Evolutionary conservation across 306 rosid species (phyloP).

Genomic region (Lathyrus aphaca): DNA sequence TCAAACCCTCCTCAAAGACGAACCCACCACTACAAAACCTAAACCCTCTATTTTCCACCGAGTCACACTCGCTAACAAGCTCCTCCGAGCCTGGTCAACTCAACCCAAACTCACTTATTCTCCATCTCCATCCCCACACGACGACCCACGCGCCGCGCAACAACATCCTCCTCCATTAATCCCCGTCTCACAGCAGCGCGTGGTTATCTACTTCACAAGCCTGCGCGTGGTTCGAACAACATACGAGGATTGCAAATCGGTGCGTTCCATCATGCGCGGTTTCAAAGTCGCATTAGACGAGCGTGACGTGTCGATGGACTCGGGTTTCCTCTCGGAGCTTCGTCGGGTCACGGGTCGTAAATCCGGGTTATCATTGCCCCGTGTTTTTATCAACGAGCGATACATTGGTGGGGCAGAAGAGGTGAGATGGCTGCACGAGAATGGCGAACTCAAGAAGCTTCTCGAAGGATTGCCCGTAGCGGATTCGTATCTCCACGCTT

Average conservation of each 20-base stretch:
- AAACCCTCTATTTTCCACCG: conserved; percentile 77
- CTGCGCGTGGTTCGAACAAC: conserved; percentile 83
- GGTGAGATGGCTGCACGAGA: conserved; percentile 70
- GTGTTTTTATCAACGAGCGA: conserved; percentile 81
- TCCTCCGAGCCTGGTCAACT: conserved; percentile 50
- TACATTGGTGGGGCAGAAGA: conserved; percentile 90
- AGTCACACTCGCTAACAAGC: conserved; percentile 69
- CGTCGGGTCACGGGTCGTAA: conserved; percentile 58
- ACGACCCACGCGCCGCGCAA: conserved; percentile 43
- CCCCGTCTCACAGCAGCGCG: conserved; percentile 67
- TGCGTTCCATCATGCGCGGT: conserved; percentile 74
- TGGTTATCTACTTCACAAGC: conserved; percentile 87
- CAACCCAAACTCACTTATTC: conserved; percentile 35
- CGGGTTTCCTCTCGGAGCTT: conserved; percentile 65
- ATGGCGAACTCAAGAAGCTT: conserved; percentile 87
- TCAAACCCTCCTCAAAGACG: conserved; percentile 69
- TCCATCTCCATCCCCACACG: conserved; percentile 15
- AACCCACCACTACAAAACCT: conserved; percentile 39
- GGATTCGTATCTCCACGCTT: conserved; percentile 47
- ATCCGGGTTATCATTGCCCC: conserved; percentile 55
- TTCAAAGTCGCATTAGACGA: conserved; percentile 76
- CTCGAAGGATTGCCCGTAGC: conserved; percentile 77
- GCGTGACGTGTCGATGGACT: conserved; percentile 91
- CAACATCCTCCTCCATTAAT: conserved; percentile 27
- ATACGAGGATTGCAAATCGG: conserved; percentile 77